Evolutionary conservation across 305 asterid genomes (phyloP).

Genomic region (Lippia alba): DNA sequence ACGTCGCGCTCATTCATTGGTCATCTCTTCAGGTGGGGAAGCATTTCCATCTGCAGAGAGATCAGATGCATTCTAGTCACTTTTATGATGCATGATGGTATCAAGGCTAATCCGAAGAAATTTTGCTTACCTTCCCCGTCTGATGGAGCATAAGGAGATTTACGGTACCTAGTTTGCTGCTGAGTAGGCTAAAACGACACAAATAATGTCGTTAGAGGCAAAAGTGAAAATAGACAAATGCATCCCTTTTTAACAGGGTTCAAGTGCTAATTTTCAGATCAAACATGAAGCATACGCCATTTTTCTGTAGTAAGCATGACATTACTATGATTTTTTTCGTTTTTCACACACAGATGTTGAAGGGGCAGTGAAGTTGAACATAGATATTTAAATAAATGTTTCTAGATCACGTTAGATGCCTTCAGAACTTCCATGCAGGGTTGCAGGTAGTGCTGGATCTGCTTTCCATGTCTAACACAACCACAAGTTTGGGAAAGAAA

Average conservation of each 20-base stretch:
- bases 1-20: constrained; percentile 53
- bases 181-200: constrained; percentile 75
- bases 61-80: not conserved
- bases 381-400: not conserved
- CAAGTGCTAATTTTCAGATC: no score
- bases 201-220: constrained; percentile 22
- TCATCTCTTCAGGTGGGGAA: constrained; percentile 52
- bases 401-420: not conserved
- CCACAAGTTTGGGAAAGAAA: no score
- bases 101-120: constrained; percentile 7
- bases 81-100: constrained; percentile 3
- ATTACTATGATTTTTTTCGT: not conserved
- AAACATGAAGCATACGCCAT: no score
- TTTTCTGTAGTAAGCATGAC: not conserved
- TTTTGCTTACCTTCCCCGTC: constrained; percentile 79
- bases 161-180: constrained; percentile 96
- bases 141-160: constrained; percentile 89
- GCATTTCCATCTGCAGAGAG: constrained; percentile 52
- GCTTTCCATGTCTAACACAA: no score
- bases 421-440: no score
- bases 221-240: constrained; percentile 11
- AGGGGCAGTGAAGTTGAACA: not conserved
- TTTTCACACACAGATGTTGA: no score
- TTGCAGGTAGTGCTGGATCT: not conserved
- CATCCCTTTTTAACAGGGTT: not conserved